These are phyloP conservation scores for Syzygium aqueum DNA, from an alignment of 345 rosid species.

Conservation along the genomic window DNA sequence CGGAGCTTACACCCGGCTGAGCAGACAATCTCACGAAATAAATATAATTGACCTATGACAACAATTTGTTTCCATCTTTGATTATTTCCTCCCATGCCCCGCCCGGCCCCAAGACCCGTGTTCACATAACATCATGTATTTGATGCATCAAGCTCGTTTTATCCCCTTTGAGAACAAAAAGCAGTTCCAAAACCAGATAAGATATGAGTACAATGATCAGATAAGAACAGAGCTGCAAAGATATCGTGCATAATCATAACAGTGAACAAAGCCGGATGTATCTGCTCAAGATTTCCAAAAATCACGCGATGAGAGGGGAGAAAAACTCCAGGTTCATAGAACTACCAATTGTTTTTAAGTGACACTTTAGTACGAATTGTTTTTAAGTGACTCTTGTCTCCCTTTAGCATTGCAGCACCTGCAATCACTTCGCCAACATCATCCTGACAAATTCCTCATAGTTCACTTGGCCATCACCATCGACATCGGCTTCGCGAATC, in stretches of 20 bases:
- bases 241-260: not conserved
- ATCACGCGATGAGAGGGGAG: not conserved
- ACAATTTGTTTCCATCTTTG: not conserved
- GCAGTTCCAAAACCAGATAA: not conserved
- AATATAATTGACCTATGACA: not conserved
- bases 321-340: not conserved
- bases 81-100: not conserved
- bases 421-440: constrained; percentile 31
- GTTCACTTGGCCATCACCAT: constrained; percentile 46
- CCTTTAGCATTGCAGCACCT: not conserved
- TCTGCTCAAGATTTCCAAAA: not conserved
- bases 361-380: not conserved
- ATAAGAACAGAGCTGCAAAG: not conserved
- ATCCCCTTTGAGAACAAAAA: not conserved
- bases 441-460: constrained; percentile 31
- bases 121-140: not conserved
- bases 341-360: not conserved
- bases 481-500: constrained; percentile 37
- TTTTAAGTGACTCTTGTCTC: not conserved
- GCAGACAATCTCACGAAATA: not conserved
- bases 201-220: not conserved
- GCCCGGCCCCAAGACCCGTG: not conserved
- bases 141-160: not conserved
- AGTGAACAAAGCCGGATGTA: not conserved
- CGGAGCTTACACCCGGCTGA: not conserved